Base-by-base conservation (phyloP, 768 basidiomycete species). In the Dacryopinax spathularia region DNA sequence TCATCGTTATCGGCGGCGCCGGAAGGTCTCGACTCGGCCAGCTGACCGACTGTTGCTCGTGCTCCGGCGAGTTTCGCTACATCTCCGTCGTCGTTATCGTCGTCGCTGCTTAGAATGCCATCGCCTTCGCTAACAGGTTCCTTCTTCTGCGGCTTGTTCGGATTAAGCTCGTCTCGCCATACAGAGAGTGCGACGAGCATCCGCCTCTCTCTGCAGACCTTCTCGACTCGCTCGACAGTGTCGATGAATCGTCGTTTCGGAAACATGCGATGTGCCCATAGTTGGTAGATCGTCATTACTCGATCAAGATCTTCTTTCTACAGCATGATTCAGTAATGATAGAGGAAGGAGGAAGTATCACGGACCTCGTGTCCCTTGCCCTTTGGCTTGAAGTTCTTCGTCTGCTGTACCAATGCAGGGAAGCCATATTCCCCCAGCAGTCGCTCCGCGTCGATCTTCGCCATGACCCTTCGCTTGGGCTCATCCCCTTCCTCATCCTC, bases 221-320 rank as follows among this genome's bases (percentile, higher is more conserved):
- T 90, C 77, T 99, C 95, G 10, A 98, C 83, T 10, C 87, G 81
- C 33, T 83, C 76, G 4, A 95, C 84, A 0, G 92, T 95, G 70
- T 96, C 93, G 44, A 79, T 79, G 73, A 98, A 96, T 37, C 87
- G 85, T 2, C 83, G 86, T 70, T 88, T 91, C 3, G 96, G 96
- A 71, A 88, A 94, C 79, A 99, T 79, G 69, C 81, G 82, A 75
- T 98, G 96, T 2, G 91, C 82, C 96, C 96, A 99, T 69, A 92
- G 88, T 70, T 93, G 91, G 72, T 98, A 98, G 34, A 88, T 76
- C 66, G 85, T 83, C 62, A 98, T 77, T 15, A 97, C 75, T 36
- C 88, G 79, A 66, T 83, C 83, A 36, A 99, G 80, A 73, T 99
- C 94, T 60, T 81, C 73, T n/a, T 78, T 79, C 94, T 97, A 70